Conservation (phyloP, 306 rosid genomes). For the Cicer cuneatum region DNA sequence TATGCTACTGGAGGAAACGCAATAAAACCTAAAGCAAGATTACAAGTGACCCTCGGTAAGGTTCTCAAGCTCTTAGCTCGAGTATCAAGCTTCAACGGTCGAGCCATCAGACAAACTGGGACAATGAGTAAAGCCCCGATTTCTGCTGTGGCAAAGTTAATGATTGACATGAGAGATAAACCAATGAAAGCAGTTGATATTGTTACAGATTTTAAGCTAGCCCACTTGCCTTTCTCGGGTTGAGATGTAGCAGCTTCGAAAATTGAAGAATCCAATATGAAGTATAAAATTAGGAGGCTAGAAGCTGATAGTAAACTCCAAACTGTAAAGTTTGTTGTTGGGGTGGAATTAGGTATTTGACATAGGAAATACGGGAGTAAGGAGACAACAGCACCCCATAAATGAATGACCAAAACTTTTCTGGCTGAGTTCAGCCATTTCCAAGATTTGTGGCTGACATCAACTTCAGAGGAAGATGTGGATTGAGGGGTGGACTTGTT, state of each 20-base stretch:
- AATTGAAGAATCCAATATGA: constrained; percentile 63
- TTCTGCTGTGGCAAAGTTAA: constrained; percentile 93
- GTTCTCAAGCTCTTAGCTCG: constrained; percentile 54
- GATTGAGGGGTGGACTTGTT: constrained; percentile 50
- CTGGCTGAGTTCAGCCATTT: constrained; percentile 82
- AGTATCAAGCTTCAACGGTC: constrained; percentile 75
- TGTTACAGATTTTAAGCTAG: constrained; percentile 84
- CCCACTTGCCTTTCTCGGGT: constrained; percentile 64
- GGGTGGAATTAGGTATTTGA: constrained; percentile 62
- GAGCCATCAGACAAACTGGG: constrained; percentile 81
- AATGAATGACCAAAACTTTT: constrained; percentile 71
- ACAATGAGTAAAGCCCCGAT: constrained; percentile 81
- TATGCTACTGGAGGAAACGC: constrained; percentile 77
- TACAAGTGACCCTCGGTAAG: constrained; percentile 60
- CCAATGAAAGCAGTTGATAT: constrained; percentile 77
- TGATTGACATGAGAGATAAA: constrained; percentile 86
- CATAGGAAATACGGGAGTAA: constrained; percentile 74
- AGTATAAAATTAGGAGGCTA: constrained; percentile 57
- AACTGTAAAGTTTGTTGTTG: constrained; percentile 55
- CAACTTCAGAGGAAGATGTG: constrained; percentile 49
- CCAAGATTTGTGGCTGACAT: constrained; percentile 60
- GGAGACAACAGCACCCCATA: constrained; percentile 83
- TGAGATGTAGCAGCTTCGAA: constrained; percentile 50
- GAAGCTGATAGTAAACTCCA: constrained; percentile 71
- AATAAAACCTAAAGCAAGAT: constrained; percentile 67